phyloP scores from a whole-genome alignment of 306 rosid species.

The Betula pendula region DNA sequence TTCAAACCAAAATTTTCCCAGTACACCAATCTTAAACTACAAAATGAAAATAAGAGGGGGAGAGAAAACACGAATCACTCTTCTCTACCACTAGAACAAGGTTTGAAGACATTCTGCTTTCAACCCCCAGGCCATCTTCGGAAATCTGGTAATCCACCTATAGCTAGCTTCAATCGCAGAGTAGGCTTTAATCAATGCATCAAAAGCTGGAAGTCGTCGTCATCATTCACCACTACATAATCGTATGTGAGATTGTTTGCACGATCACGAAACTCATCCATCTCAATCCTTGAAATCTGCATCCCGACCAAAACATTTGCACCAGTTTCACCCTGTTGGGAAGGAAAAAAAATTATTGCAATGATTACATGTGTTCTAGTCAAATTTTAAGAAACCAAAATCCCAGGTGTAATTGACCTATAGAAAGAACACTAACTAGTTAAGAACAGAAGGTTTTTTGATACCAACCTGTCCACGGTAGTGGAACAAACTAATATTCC shows the following conservation, averaged over 20 bases:
- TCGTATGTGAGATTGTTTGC: conserved; percentile 68
- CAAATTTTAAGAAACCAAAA: conserved; percentile 3
- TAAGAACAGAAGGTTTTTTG: background rate
- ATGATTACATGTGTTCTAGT: conserved; percentile 19
- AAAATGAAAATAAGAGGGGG: background rate
- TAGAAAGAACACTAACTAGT: conserved; percentile 11
- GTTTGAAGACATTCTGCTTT: background rate
- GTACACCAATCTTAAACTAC: background rate
- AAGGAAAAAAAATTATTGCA: conserved; percentile 5
- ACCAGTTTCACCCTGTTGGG: conserved; percentile 77
- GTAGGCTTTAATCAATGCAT: conserved; percentile 50
- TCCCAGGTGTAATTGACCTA: background rate
- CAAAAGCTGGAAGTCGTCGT: conserved; percentile 59
- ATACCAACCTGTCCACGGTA: conserved; percentile 71
- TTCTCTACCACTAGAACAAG: conserved; percentile 7
- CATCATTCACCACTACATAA: conserved; percentile 61
- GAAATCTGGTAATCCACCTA: background rate
- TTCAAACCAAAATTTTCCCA: background rate
- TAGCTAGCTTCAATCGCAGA: background rate
- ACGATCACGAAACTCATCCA: conserved; percentile 57
- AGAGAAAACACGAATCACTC: conserved; percentile 11
- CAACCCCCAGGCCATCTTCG: background rate
- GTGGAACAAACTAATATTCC: conserved; percentile 92
- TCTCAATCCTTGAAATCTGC: conserved; percentile 56
- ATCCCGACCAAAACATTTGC: conserved; percentile 89